Percentiles rank a stretch among this genome's conserved stretches.
Conservation (phyloP, 1,139 yeast species). For the Scheffersomyces quercinus region DNA sequence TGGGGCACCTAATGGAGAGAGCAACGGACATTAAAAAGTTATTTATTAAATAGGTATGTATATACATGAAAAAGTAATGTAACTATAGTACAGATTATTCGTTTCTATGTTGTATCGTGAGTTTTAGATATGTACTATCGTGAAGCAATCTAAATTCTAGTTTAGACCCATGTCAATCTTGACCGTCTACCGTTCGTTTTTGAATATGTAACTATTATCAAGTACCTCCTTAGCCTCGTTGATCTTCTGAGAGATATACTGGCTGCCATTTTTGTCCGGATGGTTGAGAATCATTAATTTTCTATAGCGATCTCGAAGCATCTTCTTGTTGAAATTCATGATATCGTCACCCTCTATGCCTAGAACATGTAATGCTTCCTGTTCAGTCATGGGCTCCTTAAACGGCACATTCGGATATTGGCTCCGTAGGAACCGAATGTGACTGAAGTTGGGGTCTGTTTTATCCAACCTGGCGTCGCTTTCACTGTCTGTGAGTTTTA, state of each 20-base stretch:
- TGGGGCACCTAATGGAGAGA: not conserved
- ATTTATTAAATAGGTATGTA: not conserved
- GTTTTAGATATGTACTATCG: no score
- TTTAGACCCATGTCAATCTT: no score
- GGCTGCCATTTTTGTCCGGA: conserved; percentile 78
- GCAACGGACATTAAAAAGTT: not conserved
- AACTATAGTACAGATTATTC: no score
- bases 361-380: conserved; percentile 57
- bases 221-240: conserved; percentile 73
- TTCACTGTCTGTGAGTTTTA: conserved; percentile 20
- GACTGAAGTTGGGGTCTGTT: conserved; percentile 20
- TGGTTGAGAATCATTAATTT: conserved; percentile 66
- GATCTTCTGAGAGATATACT: conserved; percentile 68
- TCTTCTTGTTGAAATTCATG: conserved; percentile 39
- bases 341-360: conserved; percentile 58
- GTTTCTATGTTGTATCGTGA: no score
- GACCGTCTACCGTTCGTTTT: conserved; percentile 6
- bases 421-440: conserved; percentile 23
- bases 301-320: conserved; percentile 59
- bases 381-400: conserved; percentile 53
- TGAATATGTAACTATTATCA: conserved; percentile 54
- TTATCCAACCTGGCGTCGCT: conserved; percentile 8
- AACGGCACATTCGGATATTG: conserved; percentile 52
- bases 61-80: no score
- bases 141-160: no score